Evolutionary conservation across 495 filamentous ascomycete genomes (phyloP), one percentile per base, ranked within the genome.

Genomic region (Xylaria intraflava): DNA sequence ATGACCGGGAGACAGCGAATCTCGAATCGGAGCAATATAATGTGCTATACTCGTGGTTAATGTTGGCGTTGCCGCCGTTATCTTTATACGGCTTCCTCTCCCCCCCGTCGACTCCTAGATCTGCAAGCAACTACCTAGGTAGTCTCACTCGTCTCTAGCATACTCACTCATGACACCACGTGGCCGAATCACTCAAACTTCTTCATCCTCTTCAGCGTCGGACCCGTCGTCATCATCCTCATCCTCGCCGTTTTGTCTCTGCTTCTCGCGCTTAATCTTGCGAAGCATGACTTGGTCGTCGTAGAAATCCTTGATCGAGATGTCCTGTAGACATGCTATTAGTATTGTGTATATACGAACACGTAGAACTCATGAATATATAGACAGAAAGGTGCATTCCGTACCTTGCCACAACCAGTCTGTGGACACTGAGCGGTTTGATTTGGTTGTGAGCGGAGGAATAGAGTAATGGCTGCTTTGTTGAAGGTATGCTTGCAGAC

Each of bases 401-500:
- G 10, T 70, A 73, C 74, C 66, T 76, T 59, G 27, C 60, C 61
- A 61, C 75, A 78, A 6, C 69, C 69, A 9, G 64, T 62, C 38
- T 73, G 69, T 6, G 75, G 73, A 43, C 75, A 78, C 12, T 69
- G 57, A 1, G 66, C 66, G 8, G 43, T 35, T 12, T 69, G 59
- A 1, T 58, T 40, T 4, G 54, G 54, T 4, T 62, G 78, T 19
- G 57, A 51, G 3, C 59, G 43, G 31, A 94, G 79, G 70, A 88
- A 85, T 12, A 79, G 72, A 31, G 80, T 24, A 51, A 95, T 88
- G 6, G 88, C 87, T 2, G 69, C 59, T 58, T 80, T 84, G 68
- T 96, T 86, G 66, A 95, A 95, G 8, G 79, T 87, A 65, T 96
- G 90, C 8, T 79, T 83, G 72, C 90, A 96, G 58, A 86, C 85